Evolutionary conservation across 73 alveolate genomes (phyloP).

Genomic region (Paramecium octaurelia): DNA sequence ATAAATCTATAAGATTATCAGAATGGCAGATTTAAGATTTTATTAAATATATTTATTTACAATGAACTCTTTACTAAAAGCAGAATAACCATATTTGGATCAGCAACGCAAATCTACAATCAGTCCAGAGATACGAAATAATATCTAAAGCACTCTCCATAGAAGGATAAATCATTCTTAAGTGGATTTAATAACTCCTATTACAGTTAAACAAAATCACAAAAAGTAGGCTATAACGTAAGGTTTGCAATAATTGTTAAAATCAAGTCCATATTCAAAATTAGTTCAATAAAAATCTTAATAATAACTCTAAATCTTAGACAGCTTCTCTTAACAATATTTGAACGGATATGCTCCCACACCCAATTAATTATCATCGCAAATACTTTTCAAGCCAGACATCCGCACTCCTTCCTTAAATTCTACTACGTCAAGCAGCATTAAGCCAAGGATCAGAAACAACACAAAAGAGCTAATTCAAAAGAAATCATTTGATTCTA

Average conservation of each 20-base stretch:
- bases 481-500: not conserved
- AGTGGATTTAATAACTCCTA: not conserved
- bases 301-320: not conserved
- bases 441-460: constrained; percentile 33
- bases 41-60: not conserved
- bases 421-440: constrained; percentile 21
- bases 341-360: not conserved
- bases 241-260: not conserved
- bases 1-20: not conserved
- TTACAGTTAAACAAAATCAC: not conserved
- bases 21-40: not conserved
- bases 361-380: not conserved
- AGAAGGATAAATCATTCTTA: not conserved
- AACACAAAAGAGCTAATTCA: not conserved
- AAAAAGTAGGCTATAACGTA: not conserved
- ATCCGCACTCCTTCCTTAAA: not conserved
- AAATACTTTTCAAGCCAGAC: not conserved
- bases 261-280: constrained; percentile 34
- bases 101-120: not conserved
- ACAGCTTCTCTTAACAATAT: constrained; percentile 18
- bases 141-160: not conserved
- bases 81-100: not conserved
- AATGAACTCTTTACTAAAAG: not conserved
- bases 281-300: not conserved
- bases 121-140: not conserved